Evolutionary conservation across 208 protist genomes (phyloP).

Genomic region (Plasmodiophora brassicae): DNA sequence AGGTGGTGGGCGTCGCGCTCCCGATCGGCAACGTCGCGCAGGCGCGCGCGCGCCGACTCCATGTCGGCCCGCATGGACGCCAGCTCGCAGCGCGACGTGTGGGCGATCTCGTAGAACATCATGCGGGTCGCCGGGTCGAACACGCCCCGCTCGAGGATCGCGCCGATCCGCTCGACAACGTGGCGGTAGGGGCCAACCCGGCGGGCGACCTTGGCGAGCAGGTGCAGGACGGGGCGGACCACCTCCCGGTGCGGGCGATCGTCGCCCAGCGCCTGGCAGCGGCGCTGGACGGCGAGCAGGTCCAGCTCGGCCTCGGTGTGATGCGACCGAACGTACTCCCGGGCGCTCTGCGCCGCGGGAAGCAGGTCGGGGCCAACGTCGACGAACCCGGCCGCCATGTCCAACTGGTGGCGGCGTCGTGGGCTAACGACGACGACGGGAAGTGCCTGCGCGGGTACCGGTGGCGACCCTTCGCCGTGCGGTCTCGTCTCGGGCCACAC

Average conservation of each 20-base stretch:
- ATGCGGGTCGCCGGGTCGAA: background rate
- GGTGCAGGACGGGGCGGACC: background rate
- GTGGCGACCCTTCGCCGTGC: no score
- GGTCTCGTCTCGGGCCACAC: no score
- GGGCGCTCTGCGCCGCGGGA: no score
- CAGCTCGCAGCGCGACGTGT: background rate
- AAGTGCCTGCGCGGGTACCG: no score
- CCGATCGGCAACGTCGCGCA: background rate
- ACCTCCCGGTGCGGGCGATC: background rate
- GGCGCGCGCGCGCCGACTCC: background rate
- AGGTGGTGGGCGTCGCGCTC: background rate
- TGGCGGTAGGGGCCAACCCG: background rate
- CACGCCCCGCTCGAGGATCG: background rate
- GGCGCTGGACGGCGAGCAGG: background rate
- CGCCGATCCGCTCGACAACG: background rate
- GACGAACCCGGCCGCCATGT: no score
- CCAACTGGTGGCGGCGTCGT: no score
- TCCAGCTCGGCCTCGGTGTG: slow-evolving; percentile 9
- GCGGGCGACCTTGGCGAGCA: background rate
- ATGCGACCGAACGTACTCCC: background rate
- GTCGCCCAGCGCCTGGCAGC: background rate
- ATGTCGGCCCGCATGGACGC: background rate
- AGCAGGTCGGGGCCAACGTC: no score
- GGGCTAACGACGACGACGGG: no score
- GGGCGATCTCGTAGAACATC: background rate